Evolutionary conservation across 1,284 basidiomycete genomes (phyloP), one percentile per base, ranked within the genome.

Genomic region (Apiotrichum laibachii): DNA sequence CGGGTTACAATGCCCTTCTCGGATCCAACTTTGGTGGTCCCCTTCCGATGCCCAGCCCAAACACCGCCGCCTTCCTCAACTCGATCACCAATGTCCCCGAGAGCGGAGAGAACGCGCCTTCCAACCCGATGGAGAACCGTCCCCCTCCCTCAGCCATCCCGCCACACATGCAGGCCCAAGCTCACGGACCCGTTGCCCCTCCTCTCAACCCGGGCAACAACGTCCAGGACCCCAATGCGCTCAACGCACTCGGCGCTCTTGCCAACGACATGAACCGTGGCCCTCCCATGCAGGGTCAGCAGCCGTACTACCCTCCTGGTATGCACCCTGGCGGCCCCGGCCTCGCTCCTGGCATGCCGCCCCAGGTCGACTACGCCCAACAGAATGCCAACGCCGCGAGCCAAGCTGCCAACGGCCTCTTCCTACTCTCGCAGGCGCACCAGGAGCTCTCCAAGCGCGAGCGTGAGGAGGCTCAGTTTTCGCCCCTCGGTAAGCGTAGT

Each of bases 401-500:
- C 45, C 76, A 77, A 63, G 89, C 90, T 37, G 88, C 92, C 55
- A 94, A 93, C 72, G 93, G 93, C 19, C 85, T 97, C 47, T 97
- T 94, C 81, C 81, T 97, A 51, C 85, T 97, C 57, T 89, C 87
- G 9, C 92, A 96, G 76, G 92, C 92, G 22, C 92, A 95, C 72
- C 91, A 95, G 73, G 92, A 96, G 81, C 85, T 96, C 58, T 90
- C 90, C n/a, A 95, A 95, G 81, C 86, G 91, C 26, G 92, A 95
- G 72, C 51, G 51, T n/a, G 89, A 90, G 73, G 73, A 70, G 53
- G 68, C 65, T 44, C 57, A 61, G 61, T 54, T 60, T 45, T 49
- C 56, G 34, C 57, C 56, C 0, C 46, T 55, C 44, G 52, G 51
- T 37, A 64, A 70, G 55, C 55, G 65, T 39, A 45, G 58, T 21